Evolutionary conservation across 1,139 yeast genomes (phyloP), one percentile per base, ranked within the genome.

Genomic region (Saccharomyces hybrid): DNA sequence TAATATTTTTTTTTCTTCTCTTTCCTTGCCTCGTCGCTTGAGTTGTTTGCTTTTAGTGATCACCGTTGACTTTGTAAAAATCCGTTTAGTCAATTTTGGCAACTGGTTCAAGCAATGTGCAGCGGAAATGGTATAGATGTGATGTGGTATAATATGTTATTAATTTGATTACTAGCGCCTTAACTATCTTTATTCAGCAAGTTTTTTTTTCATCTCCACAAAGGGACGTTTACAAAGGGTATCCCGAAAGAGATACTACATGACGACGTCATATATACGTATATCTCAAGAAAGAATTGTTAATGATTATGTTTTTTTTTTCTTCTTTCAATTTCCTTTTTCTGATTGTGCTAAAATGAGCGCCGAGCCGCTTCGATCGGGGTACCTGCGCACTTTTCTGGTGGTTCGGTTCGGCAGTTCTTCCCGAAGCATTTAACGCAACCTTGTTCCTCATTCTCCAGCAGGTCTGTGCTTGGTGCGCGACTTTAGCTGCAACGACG

Each of bases 181-280:
- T n/a, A 13, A 31, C 14, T 31, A 31, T 31, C 38, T 31, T 16
- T 4, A 11, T n/a, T 13, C 38, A 31, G 16, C 38, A 31, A 13
- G 23, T 5, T 5, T 31, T 31, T 31, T 31, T n/a, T 13, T 31
- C 38, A 31, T 13, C 31, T 13, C 16, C 38, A 5, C n/a, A 13
- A 16, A 13, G 9, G 31, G 16, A 13, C 38, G n/a, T 7, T n/a
- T 4, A 13, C 11, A 13, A 13, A 31, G 38, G 38, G 7, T n/a
- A 31, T 31, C 5, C 38, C 2, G 16, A 31, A 31, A 31, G 16
- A 31, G 11, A 31, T n/a, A n/a, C 14, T n/a, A 31, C 38, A 13
- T 31, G 38, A 38, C 44, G 44, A 38, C 44, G 44, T 38, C 44
- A 38, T 38, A 38, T 38, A 38, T 38, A 38, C 44, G 44, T 16